These are phyloP conservation scores for Fusarium sp. DNA, from an alignment of 2,329 filamentous ascomycete species.

Conservation along the genomic window DNA sequence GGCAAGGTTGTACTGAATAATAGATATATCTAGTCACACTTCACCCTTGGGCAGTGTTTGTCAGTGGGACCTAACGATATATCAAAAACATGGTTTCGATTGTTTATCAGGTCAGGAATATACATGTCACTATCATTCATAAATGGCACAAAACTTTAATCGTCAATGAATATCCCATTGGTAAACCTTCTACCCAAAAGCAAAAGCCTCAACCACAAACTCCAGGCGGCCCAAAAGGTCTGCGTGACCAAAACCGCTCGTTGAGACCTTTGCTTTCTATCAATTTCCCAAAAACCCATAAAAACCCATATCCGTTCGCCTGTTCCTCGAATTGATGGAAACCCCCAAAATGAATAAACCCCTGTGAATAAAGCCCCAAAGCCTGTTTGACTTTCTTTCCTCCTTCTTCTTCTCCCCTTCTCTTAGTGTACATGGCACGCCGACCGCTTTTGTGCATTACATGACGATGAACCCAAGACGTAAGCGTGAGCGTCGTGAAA, in stretches of 20 bases:
- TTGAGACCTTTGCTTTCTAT: constrained; percentile 44
- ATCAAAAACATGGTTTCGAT: too few relatives aligned
- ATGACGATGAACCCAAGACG: constrained; percentile 12
- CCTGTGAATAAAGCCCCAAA: constrained; percentile 10
- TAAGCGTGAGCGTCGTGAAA: constrained; percentile 47
- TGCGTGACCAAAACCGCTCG: constrained; percentile 23
- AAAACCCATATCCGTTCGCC: constrained; percentile 24
- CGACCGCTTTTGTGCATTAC: constrained; percentile 30
- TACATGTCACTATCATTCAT: neutral
- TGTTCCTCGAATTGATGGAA: constrained; percentile 4
- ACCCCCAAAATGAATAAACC: neutral
- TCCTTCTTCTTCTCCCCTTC: constrained; percentile 1
- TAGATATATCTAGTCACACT: too few relatives aligned
- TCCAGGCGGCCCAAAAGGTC: constrained; percentile 27
- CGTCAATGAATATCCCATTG: constrained; percentile 37
- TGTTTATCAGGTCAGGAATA: too few relatives aligned
- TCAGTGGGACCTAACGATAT: too few relatives aligned
- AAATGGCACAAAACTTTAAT: neutral
- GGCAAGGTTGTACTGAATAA: too few relatives aligned
- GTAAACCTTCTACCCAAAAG: constrained; percentile 28
- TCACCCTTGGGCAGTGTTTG: too few relatives aligned
- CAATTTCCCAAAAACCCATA: constrained; percentile 17
- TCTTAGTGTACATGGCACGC: constrained; percentile 30
- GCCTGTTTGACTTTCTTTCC: constrained; percentile 15
- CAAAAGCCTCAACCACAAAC: constrained; percentile 39